Base-by-base conservation (phyloP, 73 alveolate genomes). In the Effrenium voratum region DNA sequence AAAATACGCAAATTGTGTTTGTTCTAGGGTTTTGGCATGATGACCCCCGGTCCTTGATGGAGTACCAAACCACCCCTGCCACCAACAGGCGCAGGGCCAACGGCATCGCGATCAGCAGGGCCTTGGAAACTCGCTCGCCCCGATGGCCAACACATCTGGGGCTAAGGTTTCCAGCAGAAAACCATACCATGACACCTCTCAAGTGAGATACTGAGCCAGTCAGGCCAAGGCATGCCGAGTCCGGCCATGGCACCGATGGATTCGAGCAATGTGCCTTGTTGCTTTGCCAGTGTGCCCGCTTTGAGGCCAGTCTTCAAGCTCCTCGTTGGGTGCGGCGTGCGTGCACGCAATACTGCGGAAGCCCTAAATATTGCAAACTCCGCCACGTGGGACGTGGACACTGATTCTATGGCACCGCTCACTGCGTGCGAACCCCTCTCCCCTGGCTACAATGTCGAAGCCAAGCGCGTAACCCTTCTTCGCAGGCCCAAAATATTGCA, bases 11-110 rank as follows among this genome's bases (percentile, higher is more conserved):
- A 12, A 13, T 8, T 34, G 6, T 66, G 40, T 28, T 19, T 34
- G 12, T 55, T 55, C 68, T 55, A 22, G n/a, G n/a, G n/a, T n/a
- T n/a, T n/a, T n/a, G n/a, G n/a, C n/a, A n/a, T n/a, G n/a, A n/a
- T n/a, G 63, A 19, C 63, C 63, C 26, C 8, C 75, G 75, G 92
- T 52, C 96, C 47, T 88, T 88, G 96, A 88, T 88, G 96, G 96
- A 73, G 75, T 66, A 88, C 96, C 96, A 88, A 43, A 88, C 96
- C 85, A 88, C 76, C 50, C 96, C 96, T n/a, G 96, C 96, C 22
- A 88, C 75, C 55, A 68, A 36, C 40, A 66, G 86, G 50, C 96
- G 96, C 85, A 88, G 36, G n/a, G 68, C 16, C 68, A 88, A n/a
- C 19, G 96, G 96, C 28, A 88, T 88, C 34, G 96, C 96, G 75